Base-by-base conservation (phyloP, 2,329 filamentous ascomycete genomes). In the Alternaria sp. region DNA sequence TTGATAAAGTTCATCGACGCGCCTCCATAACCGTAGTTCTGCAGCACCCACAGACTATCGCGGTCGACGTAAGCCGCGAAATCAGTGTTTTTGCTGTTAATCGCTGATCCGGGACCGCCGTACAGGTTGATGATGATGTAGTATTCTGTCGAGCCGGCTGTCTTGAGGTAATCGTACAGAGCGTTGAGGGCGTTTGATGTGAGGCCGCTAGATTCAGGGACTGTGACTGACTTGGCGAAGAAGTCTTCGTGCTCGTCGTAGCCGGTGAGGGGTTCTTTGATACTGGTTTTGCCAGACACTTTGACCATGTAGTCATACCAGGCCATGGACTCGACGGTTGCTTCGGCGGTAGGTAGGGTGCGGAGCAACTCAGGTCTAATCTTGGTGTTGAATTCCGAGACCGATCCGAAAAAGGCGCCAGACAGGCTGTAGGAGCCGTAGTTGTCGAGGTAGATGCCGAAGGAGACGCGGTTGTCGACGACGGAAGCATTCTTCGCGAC, bases 221-320 rank as follows among this genome's bases (percentile, higher is more conserved):
- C 77, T 4, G 78, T 80, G 60, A 80, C 68, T 43, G 76, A 78
- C 54, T 80, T 80, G 58, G 78, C 76, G 65, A 79, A 80, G 71
- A 80, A 80, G 65, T 74, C 72, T 58, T 80, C 78, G 61, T 80
- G 78, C 22, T 74, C 63, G 57, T 75, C 69, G 64, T 80, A 80
- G 56, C 75, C 77, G 3, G 70, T 76, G 0, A 72, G 43, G 3
- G 77, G 75, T 16, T 60, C 68, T 25, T 62, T 69, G 64, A 79
- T 71, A 40, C 62, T 65, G 18, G 53, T 63, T 25, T 69, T 63
- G 61, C 71, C 75, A 12, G 73, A 75, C 4, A 74, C 80, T 81
- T 64, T 85, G 74, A 72, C 80, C 80, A 82, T 73, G 54, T 79
- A 80, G 48, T 74, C 68, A 57, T 79, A 78, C 74, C 74, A 79